Percentiles rank a stretch among this genome's conserved stretches.
phyloP scores from a whole-genome alignment of 2,329 filamentous ascomycete genomes.

The Aureobasidium sp. region DNA sequence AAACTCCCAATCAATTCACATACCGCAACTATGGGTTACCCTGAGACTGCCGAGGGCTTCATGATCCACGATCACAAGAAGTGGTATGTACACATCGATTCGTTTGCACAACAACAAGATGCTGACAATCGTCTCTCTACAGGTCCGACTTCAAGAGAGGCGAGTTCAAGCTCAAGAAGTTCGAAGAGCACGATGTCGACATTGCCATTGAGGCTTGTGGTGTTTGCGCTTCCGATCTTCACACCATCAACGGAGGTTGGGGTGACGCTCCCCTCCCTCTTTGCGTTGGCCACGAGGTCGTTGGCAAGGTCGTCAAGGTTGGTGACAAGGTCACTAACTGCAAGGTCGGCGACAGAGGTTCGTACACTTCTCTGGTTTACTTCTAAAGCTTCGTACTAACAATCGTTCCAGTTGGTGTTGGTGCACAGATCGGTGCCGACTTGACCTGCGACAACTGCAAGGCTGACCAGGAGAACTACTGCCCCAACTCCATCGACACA shows the following conservation, averaged over 20 bases:
- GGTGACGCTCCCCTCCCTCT: constrained; percentile 54
- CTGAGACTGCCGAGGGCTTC: constrained; percentile 43
- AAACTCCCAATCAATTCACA: not conserved
- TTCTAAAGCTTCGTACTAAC: not conserved
- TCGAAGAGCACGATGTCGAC: constrained; percentile 79
- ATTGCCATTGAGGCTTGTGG: constrained; percentile 78
- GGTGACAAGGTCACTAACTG: constrained; percentile 42
- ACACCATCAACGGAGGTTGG: constrained; percentile 52
- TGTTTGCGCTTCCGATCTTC: constrained; percentile 42
- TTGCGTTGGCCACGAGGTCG: constrained; percentile 57
- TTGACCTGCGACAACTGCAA: constrained; percentile 44
- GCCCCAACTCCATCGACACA: constrained; percentile 41
- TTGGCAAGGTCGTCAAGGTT: constrained; percentile 42
- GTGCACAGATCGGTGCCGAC: constrained; percentile 42
- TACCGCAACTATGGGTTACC: constrained; percentile 38
- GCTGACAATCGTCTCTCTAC: not conserved
- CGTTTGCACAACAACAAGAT: constrained; percentile 24
- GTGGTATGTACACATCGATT: constrained; percentile 30
- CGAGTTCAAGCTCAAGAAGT: constrained; percentile 74
- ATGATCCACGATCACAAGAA: constrained; percentile 50
- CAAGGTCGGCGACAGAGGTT: constrained; percentile 32
- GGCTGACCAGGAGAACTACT: constrained; percentile 45
- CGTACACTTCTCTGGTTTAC: not conserved
- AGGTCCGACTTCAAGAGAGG: constrained; percentile 16
- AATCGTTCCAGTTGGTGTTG: constrained; percentile 39